Base-by-base conservation (phyloP, 1,284 basidiomycete species). In the Trichosporon inkin region DNA sequence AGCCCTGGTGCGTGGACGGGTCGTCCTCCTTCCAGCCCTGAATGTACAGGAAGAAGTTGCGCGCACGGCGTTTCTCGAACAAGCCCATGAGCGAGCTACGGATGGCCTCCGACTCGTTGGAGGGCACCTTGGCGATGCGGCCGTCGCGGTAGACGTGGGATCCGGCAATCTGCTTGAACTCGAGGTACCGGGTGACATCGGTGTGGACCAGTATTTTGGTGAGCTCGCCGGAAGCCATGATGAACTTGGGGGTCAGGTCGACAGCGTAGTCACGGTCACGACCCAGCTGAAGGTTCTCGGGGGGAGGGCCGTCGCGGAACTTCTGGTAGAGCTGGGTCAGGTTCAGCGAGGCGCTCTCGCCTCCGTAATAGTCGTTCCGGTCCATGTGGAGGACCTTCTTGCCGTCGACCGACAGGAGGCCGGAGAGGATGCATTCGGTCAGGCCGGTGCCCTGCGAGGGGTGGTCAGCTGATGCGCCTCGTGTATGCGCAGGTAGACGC, bases 311-410 rank as follows among this genome's bases (percentile, higher is more conserved):
- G 47, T 65, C 56, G 8, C 76, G 86, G 85, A 98, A 99, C 80
- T 98, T 90, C 80, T 92, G 89, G 81, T 95, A 99, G 65, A 99
- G 86, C 92, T 97, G 95, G 17, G 94, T 96, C 68, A 99, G 81
- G 82, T 98, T 99, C 78, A 99, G 82, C 80, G 90, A 94, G 56
- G 96, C 96, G 75, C 92, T 92, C 76, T 98, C 96, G 62, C 90
- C 96, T 61, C 96, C 96, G 69, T 99, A 99, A 81, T 99, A 99
- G 80, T 98, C 92, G 75, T 98, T 98, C 68, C 95, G 84, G 81
- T 99, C 96, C 86, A 99, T 98, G 81, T 99, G 96, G 44, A 99
- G 86, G 68, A 99, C 96, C 83, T 99, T 99, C 84, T 99, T 97
- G 71, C 95, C 95, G 75, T 98, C 95, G 61, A 99, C 95, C 32